Evolutionary conservation across 352 stramenopile genomes (phyloP).

Genomic region (Globisporangium apiculatum): DNA sequence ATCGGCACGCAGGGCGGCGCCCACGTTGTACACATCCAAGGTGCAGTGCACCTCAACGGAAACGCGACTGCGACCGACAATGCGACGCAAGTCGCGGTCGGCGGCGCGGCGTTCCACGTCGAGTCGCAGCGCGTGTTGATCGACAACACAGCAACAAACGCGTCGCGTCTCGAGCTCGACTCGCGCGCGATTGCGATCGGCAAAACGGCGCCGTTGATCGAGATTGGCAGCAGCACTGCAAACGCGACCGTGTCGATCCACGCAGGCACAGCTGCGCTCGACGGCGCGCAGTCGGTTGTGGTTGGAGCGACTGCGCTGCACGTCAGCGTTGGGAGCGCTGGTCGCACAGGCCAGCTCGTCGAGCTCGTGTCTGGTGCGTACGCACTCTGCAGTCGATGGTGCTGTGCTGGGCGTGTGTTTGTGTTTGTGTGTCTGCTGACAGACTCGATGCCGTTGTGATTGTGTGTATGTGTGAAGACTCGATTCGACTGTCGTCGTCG

Average conservation of each 20-base stretch:
- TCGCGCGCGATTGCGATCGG: constrained; percentile 34
- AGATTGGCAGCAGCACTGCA: constrained; percentile 18
- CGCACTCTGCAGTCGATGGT: too few relatives aligned
- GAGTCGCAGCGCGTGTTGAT: constrained; percentile 36
- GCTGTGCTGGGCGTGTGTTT: too few relatives aligned
- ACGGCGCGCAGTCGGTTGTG: constrained; percentile 18
- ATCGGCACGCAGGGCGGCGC: constrained; percentile 46
- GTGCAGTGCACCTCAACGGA: constrained; percentile 47
- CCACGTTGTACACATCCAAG: constrained; percentile 51
- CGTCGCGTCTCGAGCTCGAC: constrained; percentile 31
- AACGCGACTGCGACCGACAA: constrained; percentile 26
- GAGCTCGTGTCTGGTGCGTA: constrained; percentile 21
- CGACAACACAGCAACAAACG: constrained; percentile 29
- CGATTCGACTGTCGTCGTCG: not conserved
- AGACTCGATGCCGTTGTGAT: not conserved
- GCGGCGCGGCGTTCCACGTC: constrained; percentile 30
- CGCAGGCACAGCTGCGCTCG: constrained; percentile 15
- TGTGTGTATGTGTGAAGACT: not conserved
- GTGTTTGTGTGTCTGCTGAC: not conserved
- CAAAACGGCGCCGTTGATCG: constrained; percentile 20
- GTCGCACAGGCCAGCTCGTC: constrained; percentile 18
- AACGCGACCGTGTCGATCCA: constrained; percentile 21
- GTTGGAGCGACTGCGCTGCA: constrained; percentile 18
- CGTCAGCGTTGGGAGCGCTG: constrained; percentile 21
- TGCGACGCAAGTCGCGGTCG: constrained; percentile 34